A percentile compares a stretch with the other conserved stretches of the same genome.
Evolutionary conservation across 495 filamentous ascomycete species (phyloP).

Genomic region (Penicillium chermesinum): DNA sequence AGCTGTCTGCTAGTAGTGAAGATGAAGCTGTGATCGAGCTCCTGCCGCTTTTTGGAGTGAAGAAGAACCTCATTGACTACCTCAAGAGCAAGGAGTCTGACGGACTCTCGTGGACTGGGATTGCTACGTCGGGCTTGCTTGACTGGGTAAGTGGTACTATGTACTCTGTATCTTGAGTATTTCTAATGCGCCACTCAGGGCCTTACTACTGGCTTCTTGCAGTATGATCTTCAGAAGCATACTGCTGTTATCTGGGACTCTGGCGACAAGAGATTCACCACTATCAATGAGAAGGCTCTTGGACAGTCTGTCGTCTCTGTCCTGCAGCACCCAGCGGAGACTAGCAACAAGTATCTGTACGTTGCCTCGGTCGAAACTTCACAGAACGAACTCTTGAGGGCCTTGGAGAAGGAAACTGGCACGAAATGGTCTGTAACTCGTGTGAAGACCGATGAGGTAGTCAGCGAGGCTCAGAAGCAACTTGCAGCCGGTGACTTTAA

Average conservation of each 20-base stretch:
- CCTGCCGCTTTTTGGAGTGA: constrained; percentile 40
- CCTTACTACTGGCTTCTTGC: constrained; percentile 39
- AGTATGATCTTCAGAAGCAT: constrained; percentile 34
- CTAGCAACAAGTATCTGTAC: constrained; percentile 45
- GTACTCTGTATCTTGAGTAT: no score
- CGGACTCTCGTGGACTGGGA: constrained; percentile 43
- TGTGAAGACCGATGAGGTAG: constrained; percentile 25
- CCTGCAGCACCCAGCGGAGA: constrained; percentile 34
- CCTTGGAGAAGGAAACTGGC: constrained; percentile 39
- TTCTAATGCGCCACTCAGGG: constrained; percentile 13
- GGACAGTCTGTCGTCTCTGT: constrained; percentile 35
- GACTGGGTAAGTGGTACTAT: constrained; percentile 48
- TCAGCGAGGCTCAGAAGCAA: constrained; percentile 23
- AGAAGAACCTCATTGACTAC: constrained; percentile 42
- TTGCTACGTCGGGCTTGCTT: constrained; percentile 47
- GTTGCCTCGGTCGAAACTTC: constrained; percentile 39
- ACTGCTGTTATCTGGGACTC: constrained; percentile 44
- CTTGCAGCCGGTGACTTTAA: constrained; percentile 33
- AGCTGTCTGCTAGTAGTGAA: constrained; percentile 28
- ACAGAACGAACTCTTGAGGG: constrained; percentile 42
- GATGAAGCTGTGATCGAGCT: constrained; percentile 30
- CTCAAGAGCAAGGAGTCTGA: constrained; percentile 37
- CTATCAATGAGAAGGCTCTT: constrained; percentile 38
- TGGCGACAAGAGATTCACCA: constrained; percentile 32
- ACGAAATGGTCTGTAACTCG: constrained; percentile 35